Evolutionary conservation across 148 eudicot genomes (phyloP).

Genomic region (Cornus florida): DNA sequence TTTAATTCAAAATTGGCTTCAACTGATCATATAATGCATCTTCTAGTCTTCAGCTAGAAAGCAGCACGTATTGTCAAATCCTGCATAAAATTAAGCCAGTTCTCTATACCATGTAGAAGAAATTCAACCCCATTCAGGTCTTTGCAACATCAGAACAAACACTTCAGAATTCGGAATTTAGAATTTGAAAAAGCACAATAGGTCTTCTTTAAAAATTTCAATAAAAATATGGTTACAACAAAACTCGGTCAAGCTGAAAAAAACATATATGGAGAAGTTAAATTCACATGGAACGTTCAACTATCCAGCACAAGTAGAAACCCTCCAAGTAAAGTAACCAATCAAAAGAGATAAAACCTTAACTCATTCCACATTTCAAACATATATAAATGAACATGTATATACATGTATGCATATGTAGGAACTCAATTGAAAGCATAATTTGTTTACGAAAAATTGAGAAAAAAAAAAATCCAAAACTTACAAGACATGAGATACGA

Average conservation of each 20-base stretch:
- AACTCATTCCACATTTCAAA: neutral
- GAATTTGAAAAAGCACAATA: no score
- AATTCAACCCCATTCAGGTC: no score
- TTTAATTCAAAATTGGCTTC: neutral
- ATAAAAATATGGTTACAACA: neutral
- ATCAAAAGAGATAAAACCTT: neutral
- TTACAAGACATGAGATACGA: slow-evolving; percentile 93
- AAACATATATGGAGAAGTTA: neutral
- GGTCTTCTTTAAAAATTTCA: neutral
- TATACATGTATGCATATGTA: no score
- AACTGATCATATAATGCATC: neutral
- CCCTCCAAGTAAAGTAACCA: neutral
- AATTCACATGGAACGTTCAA: neutral
- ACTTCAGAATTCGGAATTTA: neutral
- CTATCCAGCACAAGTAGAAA: neutral
- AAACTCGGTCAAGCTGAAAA: neutral
- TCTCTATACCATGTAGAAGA: no score
- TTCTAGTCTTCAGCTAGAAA: neutral
- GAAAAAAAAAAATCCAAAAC: slow-evolving; percentile 20
- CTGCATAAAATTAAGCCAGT: no score
- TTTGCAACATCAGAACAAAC: neutral
- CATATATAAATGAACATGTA: neutral
- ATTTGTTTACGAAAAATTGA: neutral
- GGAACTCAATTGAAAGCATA: neutral
- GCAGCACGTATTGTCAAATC: no score